A percentile compares a stretch with the other conserved stretches of the same genome.
Conservation (phyloP, 2,329 filamentous ascomycete species). For the Cadophora sp. region DNA sequence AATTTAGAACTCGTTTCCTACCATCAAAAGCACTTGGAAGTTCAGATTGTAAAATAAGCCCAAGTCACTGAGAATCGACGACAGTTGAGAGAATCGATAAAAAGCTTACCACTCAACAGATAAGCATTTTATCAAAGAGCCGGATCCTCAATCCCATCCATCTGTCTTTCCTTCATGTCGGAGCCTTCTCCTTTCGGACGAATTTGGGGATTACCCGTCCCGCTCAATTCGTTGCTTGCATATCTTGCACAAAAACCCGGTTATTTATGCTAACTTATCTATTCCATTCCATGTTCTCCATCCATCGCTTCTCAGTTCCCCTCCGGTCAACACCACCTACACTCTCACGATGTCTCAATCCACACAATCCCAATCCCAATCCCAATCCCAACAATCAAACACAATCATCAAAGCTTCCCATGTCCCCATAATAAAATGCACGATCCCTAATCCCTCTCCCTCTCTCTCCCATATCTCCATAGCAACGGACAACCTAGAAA, state of each 20-base stretch:
- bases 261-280: not conserved
- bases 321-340: not conserved
- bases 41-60: too few species aligned
- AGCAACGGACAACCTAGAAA: constrained; percentile 10
- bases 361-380: not conserved
- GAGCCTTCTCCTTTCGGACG: not conserved
- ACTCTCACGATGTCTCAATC: not conserved
- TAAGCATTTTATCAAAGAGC: not conserved
- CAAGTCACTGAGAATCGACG: not conserved
- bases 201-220: constrained; percentile 6
- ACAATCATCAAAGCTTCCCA: not conserved
- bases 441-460: not conserved
- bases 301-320: not conserved
- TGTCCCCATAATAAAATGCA: not conserved
- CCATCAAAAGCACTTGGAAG: too few species aligned
- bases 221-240: not conserved
- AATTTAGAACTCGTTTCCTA: too few species aligned
- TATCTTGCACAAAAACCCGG: constrained; percentile 14
- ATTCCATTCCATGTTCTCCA: too few species aligned
- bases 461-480: constrained; percentile 12
- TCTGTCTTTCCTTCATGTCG: not conserved
- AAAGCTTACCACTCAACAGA: not conserved
- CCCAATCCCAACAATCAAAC: not conserved
- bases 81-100: not conserved
- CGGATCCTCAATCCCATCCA: too few species aligned